phyloP scores from a whole-genome alignment of 257 asterid species.

The Petunia secreta region DNA sequence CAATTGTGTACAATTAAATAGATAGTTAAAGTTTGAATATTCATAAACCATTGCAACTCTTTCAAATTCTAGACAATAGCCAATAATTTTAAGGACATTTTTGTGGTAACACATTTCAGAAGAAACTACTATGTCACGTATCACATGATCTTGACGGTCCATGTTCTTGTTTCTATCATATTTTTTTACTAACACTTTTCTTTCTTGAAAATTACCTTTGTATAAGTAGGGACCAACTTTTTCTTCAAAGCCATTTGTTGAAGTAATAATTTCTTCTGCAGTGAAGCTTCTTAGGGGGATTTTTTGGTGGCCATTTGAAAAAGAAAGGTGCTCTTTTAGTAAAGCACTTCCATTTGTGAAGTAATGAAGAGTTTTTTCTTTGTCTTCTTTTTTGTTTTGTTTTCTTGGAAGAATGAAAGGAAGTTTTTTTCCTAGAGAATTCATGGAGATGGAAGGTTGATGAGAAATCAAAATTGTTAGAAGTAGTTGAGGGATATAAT shows the following conservation, averaged over 20 bases:
- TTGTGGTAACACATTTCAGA: conserved; percentile 28
- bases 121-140: conserved; percentile 25
- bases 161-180: too few relatives aligned
- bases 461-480: not conserved
- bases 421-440: not conserved
- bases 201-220: not conserved
- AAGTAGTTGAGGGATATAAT: not conserved
- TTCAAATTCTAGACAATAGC: conserved; percentile 31
- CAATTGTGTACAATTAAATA: not conserved
- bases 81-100: conserved; percentile 26
- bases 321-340: conserved; percentile 25
- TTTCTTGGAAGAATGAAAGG: not conserved
- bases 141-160: not conserved
- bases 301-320: conserved; percentile 24
- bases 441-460: conserved; percentile 13
- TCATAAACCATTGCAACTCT: conserved; percentile 25
- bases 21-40: not conserved
- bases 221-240: not conserved
- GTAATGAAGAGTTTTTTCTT: not conserved
- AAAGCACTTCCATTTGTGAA: conserved; percentile 30
- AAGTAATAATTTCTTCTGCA: conserved; percentile 22
- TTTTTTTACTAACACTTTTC: conserved; percentile 22
- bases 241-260: conserved; percentile 14
- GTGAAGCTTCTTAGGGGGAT: conserved; percentile 26
- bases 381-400: not conserved